Evolutionary conservation across 1,139 yeast genomes (phyloP), one percentile per base, ranked within the genome.

Genomic region (Yamadazyma songkhlaensis): DNA sequence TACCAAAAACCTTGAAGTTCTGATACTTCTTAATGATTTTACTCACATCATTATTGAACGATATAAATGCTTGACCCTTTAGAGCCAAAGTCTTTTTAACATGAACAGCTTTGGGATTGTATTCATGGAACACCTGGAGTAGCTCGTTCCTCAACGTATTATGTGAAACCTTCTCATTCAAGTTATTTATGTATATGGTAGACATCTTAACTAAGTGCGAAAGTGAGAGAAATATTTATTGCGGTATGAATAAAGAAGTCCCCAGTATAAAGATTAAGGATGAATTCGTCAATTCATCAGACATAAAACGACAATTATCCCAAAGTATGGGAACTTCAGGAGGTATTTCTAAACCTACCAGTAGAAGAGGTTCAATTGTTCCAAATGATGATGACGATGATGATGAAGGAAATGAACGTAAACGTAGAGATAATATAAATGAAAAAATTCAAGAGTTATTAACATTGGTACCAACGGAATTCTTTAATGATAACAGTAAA

Each of bases 1-100:
- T 43, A 25, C 41, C 43, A 3, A 39, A 39, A 11, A 43, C 30
- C 35, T 46, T 46, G 27, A 35, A 33, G 29, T 46, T 50, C 40
- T 75, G 69, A 3, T 51, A 45, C 37, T 60, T 61, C 2, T 82
- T 80, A 45, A 59, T 55, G 2, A 60, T 47, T 1, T 73, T 62
- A 3, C 74, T 75, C 12, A 78, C 81, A 9, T 26, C 7, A 2
- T 17, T 31, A 11, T 42, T 37, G 49, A 75, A 78, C 9, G 88
- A 47, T 22, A 92, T 71, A 58, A 89, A 92, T 2, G 96, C 96
- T 58, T 89, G 97, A 2, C 96, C 96, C 40, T 81, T 72, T 74
- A 85, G 70, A 41, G 70, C 72, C 21, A 85, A 52, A 50, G 80
- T 82, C 45, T 73, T 73, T 44, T 79, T 81, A 1, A 89, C 79